Evolutionary conservation across 805 yeast genomes (phyloP).

Genomic region (Saccharomycodes ludwigii): DNA sequence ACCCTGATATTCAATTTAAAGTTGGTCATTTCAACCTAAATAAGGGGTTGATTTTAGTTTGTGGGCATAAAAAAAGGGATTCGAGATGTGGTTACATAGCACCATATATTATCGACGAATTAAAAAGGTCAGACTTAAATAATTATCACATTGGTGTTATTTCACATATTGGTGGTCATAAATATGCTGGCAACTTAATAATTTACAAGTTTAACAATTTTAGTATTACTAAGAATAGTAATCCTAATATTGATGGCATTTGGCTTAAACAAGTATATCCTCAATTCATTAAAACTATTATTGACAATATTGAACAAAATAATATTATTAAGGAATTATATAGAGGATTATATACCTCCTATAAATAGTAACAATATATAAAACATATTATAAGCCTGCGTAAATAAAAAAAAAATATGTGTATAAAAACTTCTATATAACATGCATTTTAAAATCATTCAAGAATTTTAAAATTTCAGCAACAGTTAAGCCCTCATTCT

Average conservation of each 20-base stretch:
- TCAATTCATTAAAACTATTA: conserved; percentile 50
- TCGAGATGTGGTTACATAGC: conserved; percentile 17
- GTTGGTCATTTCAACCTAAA: no score
- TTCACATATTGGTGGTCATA: conserved; percentile 81
- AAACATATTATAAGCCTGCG: not conserved
- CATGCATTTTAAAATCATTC: no score
- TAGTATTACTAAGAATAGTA: conserved; percentile 3
- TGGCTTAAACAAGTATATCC: conserved; percentile 79
- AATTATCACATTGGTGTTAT: conserved; percentile 34
- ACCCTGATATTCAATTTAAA: no score
- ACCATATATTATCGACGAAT: conserved; percentile 10
- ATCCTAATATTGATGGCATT: conserved; percentile 22
- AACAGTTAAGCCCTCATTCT: conserved; percentile 6
- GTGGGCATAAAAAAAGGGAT: conserved; percentile 19
- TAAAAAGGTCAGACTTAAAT: conserved; percentile 2
- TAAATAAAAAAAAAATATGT: no score
- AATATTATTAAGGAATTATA: conserved; percentile 43
- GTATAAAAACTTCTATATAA: conserved; percentile 1
- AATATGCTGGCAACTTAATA: conserved; percentile 70
- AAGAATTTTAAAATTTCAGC: not conserved
- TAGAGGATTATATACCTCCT: conserved; percentile 42
- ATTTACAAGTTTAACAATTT: conserved; percentile 35
- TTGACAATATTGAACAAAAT: conserved; percentile 40
- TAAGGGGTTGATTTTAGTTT: conserved; percentile 13
- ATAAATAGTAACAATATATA: not conserved